These are phyloP conservation scores for Globisporangium paroecandrum DNA, from an alignment of 352 stramenopile species.

Conservation along the genomic window DNA sequence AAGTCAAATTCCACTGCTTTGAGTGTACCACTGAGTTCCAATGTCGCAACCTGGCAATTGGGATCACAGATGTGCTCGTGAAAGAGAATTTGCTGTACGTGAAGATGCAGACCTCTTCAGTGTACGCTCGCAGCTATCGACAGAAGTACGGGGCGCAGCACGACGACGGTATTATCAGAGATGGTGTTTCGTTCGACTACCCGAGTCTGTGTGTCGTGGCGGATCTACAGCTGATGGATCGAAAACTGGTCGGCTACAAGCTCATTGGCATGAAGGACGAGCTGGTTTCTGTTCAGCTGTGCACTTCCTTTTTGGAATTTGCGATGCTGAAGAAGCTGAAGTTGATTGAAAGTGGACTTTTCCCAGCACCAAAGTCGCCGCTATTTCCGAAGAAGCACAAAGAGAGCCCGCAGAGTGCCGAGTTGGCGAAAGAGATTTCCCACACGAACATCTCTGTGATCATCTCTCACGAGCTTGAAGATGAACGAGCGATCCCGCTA, in stretches of 20 bases:
- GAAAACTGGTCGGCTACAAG: constrained; percentile 38
- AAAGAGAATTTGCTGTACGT: constrained; percentile 46
- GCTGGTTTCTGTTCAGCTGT: constrained; percentile 30
- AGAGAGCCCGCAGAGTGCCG: background rate
- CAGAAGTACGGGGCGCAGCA: background rate
- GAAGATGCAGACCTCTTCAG: constrained; percentile 23
- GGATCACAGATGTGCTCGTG: constrained; percentile 61
- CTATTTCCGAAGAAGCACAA: background rate
- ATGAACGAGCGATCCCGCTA: background rate
- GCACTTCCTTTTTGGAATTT: constrained; percentile 42
- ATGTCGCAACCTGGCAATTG: constrained; percentile 42
- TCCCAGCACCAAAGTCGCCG: background rate
- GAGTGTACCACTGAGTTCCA: constrained; percentile 29
- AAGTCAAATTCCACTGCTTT: constrained; percentile 33
- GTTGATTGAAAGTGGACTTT: constrained; percentile 28
- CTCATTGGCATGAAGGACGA: constrained; percentile 28
- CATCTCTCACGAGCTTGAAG: constrained; percentile 14
- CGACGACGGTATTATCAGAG: background rate
- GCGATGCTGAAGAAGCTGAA: constrained; percentile 34
- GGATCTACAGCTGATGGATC: constrained; percentile 25
- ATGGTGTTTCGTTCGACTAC: constrained; percentile 10
- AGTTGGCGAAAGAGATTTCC: constrained; percentile 12
- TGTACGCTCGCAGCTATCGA: constrained; percentile 17
- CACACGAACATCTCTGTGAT: constrained; percentile 7
- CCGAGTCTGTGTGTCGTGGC: constrained; percentile 15